phyloP scores from a whole-genome alignment of 2,329 filamentous ascomycete genomes.

The Pseudogymnoascus destructans region DNA sequence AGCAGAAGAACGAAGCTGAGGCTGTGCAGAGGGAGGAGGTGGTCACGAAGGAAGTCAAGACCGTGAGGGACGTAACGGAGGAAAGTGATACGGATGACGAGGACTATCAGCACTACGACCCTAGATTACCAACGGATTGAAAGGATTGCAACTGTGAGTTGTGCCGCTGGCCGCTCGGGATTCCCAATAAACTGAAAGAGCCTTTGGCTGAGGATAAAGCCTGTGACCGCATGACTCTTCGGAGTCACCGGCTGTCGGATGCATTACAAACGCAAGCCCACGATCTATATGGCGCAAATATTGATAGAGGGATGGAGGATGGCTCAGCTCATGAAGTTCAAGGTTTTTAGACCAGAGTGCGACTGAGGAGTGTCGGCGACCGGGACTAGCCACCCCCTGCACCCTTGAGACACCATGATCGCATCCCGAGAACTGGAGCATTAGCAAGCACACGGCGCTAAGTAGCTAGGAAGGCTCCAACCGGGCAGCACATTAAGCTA shows the following conservation, averaged over 20 bases:
- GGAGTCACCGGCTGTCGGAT: not conserved
- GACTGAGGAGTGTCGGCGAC: not conserved
- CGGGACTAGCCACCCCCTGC: not conserved
- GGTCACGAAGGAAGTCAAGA: conserved; percentile 21
- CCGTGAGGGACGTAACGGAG: conserved; percentile 18
- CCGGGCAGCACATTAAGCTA: not conserved
- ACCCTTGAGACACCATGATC: not conserved
- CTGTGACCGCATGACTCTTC: not conserved
- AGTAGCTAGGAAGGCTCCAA: not conserved
- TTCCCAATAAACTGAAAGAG: not conserved
- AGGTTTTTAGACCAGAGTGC: not conserved
- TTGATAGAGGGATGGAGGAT: not conserved
- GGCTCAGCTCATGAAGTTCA: not conserved
- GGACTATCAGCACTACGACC: conserved; percentile 56
- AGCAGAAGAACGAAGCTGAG: conserved; percentile 25
- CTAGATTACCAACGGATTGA: conserved; percentile 47
- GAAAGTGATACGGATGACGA: conserved; percentile 59
- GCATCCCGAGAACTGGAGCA: not conserved
- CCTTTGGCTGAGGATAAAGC: not conserved
- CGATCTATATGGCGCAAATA: not conserved
- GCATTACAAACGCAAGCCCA: not conserved
- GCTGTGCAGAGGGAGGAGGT: conserved; percentile 20
- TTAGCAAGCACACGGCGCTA: not conserved
- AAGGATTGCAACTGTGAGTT: not conserved
- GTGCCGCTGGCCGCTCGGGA: not conserved